These are phyloP conservation scores for Fusarium sublunatum DNA, from an alignment of 2,329 filamentous ascomycete genomes.

Conservation along the genomic window DNA sequence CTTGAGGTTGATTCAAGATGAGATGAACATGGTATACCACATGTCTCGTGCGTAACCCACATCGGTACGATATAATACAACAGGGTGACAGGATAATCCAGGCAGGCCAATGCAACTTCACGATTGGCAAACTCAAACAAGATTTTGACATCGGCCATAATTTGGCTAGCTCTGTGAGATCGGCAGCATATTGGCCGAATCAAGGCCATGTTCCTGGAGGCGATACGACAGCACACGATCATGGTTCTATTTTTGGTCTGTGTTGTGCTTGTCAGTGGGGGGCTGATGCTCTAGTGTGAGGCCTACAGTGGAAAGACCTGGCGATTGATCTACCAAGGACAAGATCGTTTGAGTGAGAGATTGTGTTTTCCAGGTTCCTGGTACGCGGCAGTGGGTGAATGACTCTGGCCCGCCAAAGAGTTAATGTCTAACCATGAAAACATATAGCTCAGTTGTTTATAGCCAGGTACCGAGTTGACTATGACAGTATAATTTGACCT, in stretches of 20 bases:
- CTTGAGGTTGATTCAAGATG: neutral
- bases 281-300: slow-evolving; percentile 7
- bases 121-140: neutral
- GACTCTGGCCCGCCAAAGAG: too few relatives aligned
- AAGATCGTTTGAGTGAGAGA: too few relatives aligned
- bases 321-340: neutral
- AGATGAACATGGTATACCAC: too few relatives aligned
- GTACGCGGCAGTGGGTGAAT: too few relatives aligned
- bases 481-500: too few relatives aligned
- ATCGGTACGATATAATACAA: too few relatives aligned
- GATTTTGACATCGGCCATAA: neutral
- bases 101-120: neutral
- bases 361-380: neutral
- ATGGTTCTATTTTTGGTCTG: slow-evolving; percentile 43
- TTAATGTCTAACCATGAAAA: too few relatives aligned
- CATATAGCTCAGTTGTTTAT: too few relatives aligned
- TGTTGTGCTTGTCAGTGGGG: slow-evolving; percentile 9
- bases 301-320: neutral
- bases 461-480: too few relatives aligned
- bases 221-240: slow-evolving; percentile 41
- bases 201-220: slow-evolving; percentile 30
- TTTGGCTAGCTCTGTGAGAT: slow-evolving; percentile 9
- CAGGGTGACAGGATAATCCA: neutral
- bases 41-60: too few relatives aligned
- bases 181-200: slow-evolving; percentile 18